Conservation (phyloP, 768 basidiomycete genomes). For the Sistotremastrum niveocremeum region DNA sequence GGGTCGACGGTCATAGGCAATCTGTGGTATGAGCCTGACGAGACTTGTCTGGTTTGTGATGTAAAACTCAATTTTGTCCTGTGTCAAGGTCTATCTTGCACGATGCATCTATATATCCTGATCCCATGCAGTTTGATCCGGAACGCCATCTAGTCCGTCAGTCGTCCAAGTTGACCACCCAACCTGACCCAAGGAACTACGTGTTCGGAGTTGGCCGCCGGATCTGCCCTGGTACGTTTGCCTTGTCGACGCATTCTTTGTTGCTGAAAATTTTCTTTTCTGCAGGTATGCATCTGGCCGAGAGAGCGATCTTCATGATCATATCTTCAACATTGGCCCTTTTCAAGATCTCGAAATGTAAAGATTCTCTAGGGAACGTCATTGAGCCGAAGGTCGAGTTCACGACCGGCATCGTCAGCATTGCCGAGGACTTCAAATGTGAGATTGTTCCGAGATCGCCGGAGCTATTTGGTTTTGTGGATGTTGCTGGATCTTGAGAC, state of each 20-base stretch:
- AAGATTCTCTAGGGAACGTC: conserved; percentile 18
- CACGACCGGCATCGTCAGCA: conserved; percentile 15
- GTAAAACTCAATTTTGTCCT: too few relatives aligned
- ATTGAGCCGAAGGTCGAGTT: conserved; percentile 15
- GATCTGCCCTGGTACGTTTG: conserved; percentile 13
- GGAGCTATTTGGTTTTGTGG: too few relatives aligned
- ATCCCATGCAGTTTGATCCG: conserved; percentile 13
- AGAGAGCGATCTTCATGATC: conserved; percentile 7
- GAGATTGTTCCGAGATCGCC: too few relatives aligned
- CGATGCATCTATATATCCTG: conserved; percentile 16
- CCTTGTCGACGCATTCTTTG: too few relatives aligned
- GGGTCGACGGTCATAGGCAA: conserved; percentile 9
- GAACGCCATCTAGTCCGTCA: too few relatives aligned
- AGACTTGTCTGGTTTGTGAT: too few relatives aligned
- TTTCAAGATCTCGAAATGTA: conserved; percentile 17
- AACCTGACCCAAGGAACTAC: conserved; percentile 9
- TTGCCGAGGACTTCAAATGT: too few relatives aligned
- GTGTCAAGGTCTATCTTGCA: conserved; percentile 20
- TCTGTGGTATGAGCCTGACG: conserved; percentile 11
- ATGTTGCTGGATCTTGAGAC: too few relatives aligned
- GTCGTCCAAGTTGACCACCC: too few relatives aligned
- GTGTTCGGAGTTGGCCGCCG: conserved; percentile 14
- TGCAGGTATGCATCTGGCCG: too few relatives aligned
- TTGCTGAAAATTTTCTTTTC: too few relatives aligned
- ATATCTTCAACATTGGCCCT: conserved; percentile 10